Base-by-base conservation (phyloP, 1,284 basidiomycete genomes). In the Taiwanofungus camphoratus region DNA sequence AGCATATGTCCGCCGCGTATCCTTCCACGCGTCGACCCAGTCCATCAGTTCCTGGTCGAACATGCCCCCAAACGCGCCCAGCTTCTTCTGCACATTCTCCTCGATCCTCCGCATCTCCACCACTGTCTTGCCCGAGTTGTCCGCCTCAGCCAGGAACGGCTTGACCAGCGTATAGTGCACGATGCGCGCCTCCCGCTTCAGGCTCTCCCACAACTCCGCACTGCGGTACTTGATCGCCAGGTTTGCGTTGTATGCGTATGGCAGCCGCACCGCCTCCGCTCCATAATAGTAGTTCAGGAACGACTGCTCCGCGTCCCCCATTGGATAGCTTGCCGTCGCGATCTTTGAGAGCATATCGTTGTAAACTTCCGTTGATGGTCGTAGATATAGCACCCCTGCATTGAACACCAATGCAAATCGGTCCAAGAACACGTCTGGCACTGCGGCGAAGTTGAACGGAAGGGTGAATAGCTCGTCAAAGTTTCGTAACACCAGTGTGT, bases 281-380 rank as follows among this genome's bases (percentile, higher is more conserved):
- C 60, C 67, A 44, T 67, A 74, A 50, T 68, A 73, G 18, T 65
- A 39, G 49, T 73, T 72, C n/a, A 74, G 53, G 55, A 71, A 73
- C 9, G 65, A 58, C 56, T 72, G 70, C 44, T 72, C 70, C 3
- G 68, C 71, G 40, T 69, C 56, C 6, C 49, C 36, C 8, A 53
- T 53, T 5, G 58, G 58, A 49, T 57, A 70, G 5, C 44, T 46
- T 1, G 68, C 67, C 1, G 49, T 52, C 18, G 54, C 57, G 9
- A 73, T 52, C 37, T 55, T 54, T 7, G 41, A 24, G 29, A 59
- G 54, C 64, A 73, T 65, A 35, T 60, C 53, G 8, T 58, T 49
- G 50, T 67, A 61, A 11, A 66, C 55, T 3, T 32, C 41, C 1
- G 50, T 56, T 5, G 60, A 62, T 1, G 70, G 65, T 2, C 61